Conservation (phyloP, 164 flowering plant species). For the Vitis amurensis region DNA sequence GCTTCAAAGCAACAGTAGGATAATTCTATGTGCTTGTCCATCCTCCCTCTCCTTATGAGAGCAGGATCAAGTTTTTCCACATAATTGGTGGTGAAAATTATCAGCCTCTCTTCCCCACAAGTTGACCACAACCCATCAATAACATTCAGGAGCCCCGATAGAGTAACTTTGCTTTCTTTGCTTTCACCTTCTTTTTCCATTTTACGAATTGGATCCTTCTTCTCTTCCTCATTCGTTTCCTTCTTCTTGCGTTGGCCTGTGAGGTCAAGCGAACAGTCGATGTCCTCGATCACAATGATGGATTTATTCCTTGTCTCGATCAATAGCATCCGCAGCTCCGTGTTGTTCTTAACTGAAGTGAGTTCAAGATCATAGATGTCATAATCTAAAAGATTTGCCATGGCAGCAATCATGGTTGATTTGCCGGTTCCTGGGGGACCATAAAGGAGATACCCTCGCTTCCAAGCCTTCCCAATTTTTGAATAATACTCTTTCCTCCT, state of each 20-base stretch:
- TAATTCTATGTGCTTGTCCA: constrained; percentile 46
- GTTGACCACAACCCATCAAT: constrained; percentile 38
- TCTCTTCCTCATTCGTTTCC: constrained; percentile 1
- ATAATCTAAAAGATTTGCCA: constrained; percentile 55
- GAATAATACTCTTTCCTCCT: constrained; percentile 46
- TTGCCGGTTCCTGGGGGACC: constrained; percentile 81
- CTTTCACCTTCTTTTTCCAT: constrained; percentile 2
- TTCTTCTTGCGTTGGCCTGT: constrained; percentile 38
- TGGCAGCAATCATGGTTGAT: constrained; percentile 67
- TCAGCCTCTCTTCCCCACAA: constrained; percentile 33
- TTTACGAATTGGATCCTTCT: neutral
- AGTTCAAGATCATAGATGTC: constrained; percentile 70
- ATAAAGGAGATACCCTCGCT: constrained; percentile 59
- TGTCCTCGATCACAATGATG: constrained; percentile 66
- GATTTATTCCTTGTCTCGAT: constrained; percentile 51
- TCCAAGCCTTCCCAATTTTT: constrained; percentile 59
- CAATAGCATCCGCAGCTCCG: constrained; percentile 50
- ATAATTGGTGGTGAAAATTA: constrained; percentile 41
- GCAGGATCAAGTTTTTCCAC: constrained; percentile 52
- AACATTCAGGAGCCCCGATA: constrained; percentile 34
- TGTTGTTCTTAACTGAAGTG: constrained; percentile 48
- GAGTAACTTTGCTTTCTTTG: constrained; percentile 23
- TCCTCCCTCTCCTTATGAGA: constrained; percentile 40
- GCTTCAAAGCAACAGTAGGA: constrained; percentile 39
- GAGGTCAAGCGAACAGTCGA: constrained; percentile 59